Percentiles rank a stretch among this genome's conserved stretches.
Conservation (phyloP, 2,329 filamentous ascomycete genomes). For the Hypoxylon sp. region DNA sequence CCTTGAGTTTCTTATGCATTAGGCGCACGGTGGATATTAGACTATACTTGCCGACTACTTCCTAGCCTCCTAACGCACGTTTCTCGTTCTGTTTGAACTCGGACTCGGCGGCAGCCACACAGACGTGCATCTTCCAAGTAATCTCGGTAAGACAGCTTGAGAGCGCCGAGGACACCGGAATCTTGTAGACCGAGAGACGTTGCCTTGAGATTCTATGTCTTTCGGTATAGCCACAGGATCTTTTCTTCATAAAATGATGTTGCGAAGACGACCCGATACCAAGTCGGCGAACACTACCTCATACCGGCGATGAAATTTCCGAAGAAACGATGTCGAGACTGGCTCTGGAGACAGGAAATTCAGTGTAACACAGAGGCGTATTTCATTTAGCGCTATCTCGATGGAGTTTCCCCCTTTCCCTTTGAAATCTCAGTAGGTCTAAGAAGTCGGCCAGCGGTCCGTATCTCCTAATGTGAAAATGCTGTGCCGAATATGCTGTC, state of each 20-base stretch:
- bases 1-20: neutral
- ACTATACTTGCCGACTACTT: neutral
- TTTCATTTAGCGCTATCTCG: neutral
- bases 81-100: neutral
- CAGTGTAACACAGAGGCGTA: neutral
- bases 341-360: too few relatives aligned
- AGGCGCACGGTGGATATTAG: neutral
- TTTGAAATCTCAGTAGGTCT: neutral
- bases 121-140: constrained; percentile 1
- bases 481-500: neutral
- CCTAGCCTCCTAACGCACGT: neutral
- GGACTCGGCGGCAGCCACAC: neutral
- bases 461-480: neutral
- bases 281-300: neutral
- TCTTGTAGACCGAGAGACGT: constrained; percentile 1
- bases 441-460: neutral
- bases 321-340: neutral
- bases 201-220: neutral
- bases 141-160: constrained; percentile 13
- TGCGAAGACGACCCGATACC: neutral
- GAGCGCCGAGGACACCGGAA: constrained; percentile 2
- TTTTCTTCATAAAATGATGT: neutral
- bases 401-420: too few relatives aligned
- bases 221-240: neutral
- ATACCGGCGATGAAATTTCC: neutral